Percentiles rank a stretch among this genome's conserved stretches.
phyloP scores from a whole-genome alignment of 2,329 filamentous ascomycete species.

The Hawksworthiomyces lignivorus region DNA sequence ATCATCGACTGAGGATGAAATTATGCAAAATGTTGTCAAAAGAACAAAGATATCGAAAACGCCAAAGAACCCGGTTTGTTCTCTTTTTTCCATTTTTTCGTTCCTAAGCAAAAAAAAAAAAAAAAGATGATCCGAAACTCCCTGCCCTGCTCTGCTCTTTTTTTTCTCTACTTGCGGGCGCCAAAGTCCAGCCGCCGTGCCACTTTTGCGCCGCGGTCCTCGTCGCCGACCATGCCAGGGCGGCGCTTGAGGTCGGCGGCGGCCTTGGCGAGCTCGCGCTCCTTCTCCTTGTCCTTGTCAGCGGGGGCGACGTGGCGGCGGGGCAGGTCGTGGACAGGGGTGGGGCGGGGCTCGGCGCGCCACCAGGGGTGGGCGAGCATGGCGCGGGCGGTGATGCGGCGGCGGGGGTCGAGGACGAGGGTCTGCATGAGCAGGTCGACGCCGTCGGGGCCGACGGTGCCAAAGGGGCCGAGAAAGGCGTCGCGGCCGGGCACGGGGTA shows the following conservation, averaged over 20 bases:
- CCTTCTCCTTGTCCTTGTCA: constrained; percentile 45
- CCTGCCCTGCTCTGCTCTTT: constrained; percentile 18
- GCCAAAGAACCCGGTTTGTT: no score
- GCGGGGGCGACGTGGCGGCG: constrained; percentile 63
- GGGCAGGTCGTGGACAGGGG: constrained; percentile 72
- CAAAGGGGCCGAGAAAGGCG: constrained; percentile 70
- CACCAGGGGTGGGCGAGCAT: constrained; percentile 83
- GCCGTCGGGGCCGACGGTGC: constrained; percentile 70
- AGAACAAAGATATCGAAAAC: no score
- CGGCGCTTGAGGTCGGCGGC: constrained; percentile 74
- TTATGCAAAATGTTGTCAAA: no score
- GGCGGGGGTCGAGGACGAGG: constrained; percentile 77
- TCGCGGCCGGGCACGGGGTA: constrained; percentile 58
- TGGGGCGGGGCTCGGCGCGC: constrained; percentile 74
- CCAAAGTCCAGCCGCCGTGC: constrained; percentile 79
- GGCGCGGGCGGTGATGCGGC: constrained; percentile 67
- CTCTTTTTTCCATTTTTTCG: no score
- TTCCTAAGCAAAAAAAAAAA: no score
- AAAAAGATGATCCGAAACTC: constrained; percentile 10
- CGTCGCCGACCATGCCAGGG: constrained; percentile 63
- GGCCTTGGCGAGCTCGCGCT: constrained; percentile 49
- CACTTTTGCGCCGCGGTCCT: constrained; percentile 61
- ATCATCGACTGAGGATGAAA: no score
- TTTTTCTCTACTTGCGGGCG: no score
- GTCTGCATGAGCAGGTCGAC: constrained; percentile 85